These are phyloP conservation scores for Penicillium paneum DNA, from an alignment of 2,329 filamentous ascomycete genomes.

Conservation along the genomic window DNA sequence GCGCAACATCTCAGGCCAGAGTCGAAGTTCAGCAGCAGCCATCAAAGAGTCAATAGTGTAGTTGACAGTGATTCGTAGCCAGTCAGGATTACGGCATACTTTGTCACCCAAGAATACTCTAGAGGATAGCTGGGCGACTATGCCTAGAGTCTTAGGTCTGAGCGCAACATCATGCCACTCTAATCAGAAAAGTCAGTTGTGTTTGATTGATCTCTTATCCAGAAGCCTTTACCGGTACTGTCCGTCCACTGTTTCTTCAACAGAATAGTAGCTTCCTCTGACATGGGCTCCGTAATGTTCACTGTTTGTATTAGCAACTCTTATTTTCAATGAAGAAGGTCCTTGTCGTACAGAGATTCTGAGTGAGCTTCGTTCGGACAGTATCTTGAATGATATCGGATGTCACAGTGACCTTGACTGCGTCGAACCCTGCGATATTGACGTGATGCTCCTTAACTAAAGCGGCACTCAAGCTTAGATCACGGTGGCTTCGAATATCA, in stretches of 20 bases:
- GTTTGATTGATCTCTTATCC: neutral
- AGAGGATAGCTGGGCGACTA: constrained; percentile 18
- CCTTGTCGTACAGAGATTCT: constrained; percentile 18
- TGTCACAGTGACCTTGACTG: constrained; percentile 12
- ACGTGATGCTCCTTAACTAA: constrained; percentile 17
- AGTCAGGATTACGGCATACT: constrained; percentile 18
- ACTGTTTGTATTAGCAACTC: neutral
- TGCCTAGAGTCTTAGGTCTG: constrained; percentile 10
- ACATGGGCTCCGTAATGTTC: constrained; percentile 11
- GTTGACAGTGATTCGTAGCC: constrained; percentile 15
- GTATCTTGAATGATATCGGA: constrained; percentile 20
- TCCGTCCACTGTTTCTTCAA: constrained; percentile 12
- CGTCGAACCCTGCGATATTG: constrained; percentile 18
- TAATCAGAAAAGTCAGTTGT: neutral
- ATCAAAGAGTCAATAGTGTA: constrained; percentile 11
- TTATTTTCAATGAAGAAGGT: neutral
- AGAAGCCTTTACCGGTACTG: neutral
- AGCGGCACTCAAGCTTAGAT: constrained; percentile 16
- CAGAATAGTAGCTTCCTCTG: constrained; percentile 3
- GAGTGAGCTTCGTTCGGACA: constrained; percentile 24
- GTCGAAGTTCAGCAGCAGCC: constrained; percentile 6
- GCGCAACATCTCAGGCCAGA: constrained; percentile 9
- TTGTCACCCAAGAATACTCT: constrained; percentile 15
- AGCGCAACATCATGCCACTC: constrained; percentile 19
- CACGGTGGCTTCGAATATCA: constrained; percentile 23